A percentile compares a stretch with the other conserved stretches of the same genome.
Evolutionary conservation across 257 asterid species (phyloP).

Genomic region (Penstemon eatonii): DNA sequence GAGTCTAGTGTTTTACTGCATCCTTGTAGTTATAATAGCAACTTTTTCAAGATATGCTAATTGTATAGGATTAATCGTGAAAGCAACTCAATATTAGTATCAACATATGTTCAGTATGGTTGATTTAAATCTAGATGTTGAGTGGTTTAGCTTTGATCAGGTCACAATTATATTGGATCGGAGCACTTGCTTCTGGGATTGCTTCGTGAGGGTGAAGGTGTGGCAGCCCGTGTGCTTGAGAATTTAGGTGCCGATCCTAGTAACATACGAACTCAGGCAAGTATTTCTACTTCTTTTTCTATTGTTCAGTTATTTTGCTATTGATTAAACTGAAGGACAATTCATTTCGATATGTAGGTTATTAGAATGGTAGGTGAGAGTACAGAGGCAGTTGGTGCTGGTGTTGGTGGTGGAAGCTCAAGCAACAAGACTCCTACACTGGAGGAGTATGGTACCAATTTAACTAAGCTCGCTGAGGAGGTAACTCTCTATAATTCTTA

Average conservation of each 20-base stretch:
- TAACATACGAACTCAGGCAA: slow-evolving; percentile 89
- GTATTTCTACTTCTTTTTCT: slow-evolving; percentile 18
- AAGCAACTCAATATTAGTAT: slow-evolving; percentile 10
- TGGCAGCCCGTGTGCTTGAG: slow-evolving; percentile 96
- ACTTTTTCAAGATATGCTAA: too few species aligned
- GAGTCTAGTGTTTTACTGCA: not conserved
- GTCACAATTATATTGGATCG: slow-evolving; percentile 98
- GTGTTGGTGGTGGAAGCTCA: slow-evolving; percentile 78
- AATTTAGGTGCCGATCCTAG: slow-evolving; percentile 93
- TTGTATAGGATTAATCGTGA: not conserved
- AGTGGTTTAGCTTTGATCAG: slow-evolving; percentile 40
- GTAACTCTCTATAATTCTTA: slow-evolving; percentile 35
- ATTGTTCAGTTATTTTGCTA: not conserved
- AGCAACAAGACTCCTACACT: slow-evolving; percentile 75
- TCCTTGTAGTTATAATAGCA: not conserved
- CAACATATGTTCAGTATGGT: slow-evolving; percentile 1
- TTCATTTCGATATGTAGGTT: slow-evolving; percentile 42
- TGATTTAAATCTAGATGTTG: slow-evolving; percentile 12
- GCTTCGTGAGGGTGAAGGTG: slow-evolving; percentile 99
- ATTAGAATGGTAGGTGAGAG: slow-evolving; percentile 86
- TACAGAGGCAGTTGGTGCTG: slow-evolving; percentile 77
- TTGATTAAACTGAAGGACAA: slow-evolving; percentile 11
- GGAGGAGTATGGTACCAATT: slow-evolving; percentile 78
- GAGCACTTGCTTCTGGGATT: slow-evolving; percentile 96
- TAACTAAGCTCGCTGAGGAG: slow-evolving; percentile 88